Evolutionary conservation across 2,329 filamentous ascomycete species (phyloP).

Genomic region (Microdochium bolleyi): DNA sequence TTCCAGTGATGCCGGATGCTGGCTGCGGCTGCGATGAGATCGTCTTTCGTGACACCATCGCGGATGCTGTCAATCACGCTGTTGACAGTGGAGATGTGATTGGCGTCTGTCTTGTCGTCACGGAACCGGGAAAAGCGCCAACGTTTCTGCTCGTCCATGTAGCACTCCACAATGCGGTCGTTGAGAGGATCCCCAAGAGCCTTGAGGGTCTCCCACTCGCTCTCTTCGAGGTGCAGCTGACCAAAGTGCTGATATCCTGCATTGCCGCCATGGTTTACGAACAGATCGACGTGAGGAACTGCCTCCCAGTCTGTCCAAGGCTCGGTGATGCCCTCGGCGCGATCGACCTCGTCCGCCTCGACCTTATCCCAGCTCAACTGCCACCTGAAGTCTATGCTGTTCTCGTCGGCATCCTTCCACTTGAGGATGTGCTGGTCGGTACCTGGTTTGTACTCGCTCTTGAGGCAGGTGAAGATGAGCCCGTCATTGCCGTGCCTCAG

Average conservation of each 20-base stretch:
- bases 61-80: slow-evolving; percentile 87
- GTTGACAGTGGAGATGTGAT: slow-evolving; percentile 75
- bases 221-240: slow-evolving; percentile 59
- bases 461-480: slow-evolving; percentile 93
- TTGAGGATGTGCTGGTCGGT: slow-evolving; percentile 93
- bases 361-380: slow-evolving; percentile 66
- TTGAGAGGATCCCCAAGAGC: slow-evolving; percentile 66
- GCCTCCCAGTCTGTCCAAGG: slow-evolving; percentile 73
- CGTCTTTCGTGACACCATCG: slow-evolving; percentile 75
- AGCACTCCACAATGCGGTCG: slow-evolving; percentile 85
- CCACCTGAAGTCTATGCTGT: slow-evolving; percentile 88
- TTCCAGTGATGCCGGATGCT: slow-evolving; percentile 80
- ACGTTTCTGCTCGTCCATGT: slow-evolving; percentile 61
- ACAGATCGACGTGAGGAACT: slow-evolving; percentile 65
- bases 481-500: slow-evolving; percentile 93
- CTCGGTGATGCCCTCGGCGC: slow-evolving; percentile 54
- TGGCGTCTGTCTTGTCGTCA: slow-evolving; percentile 87
- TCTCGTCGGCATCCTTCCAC: slow-evolving; percentile 94
- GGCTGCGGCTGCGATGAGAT: slow-evolving; percentile 62
- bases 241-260: slow-evolving; percentile 57
- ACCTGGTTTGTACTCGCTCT: slow-evolving; percentile 77
- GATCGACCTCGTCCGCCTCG: slow-evolving; percentile 61
- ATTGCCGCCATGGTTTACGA: slow-evolving; percentile 54
- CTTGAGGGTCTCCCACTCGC: slow-evolving; percentile 83
- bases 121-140: slow-evolving; percentile 89